Evolutionary conservation across 192 early-diverging fungal genomes (phyloP), one percentile per base, ranked within the genome.

Genomic region (Coemansia aciculifera): DNA sequence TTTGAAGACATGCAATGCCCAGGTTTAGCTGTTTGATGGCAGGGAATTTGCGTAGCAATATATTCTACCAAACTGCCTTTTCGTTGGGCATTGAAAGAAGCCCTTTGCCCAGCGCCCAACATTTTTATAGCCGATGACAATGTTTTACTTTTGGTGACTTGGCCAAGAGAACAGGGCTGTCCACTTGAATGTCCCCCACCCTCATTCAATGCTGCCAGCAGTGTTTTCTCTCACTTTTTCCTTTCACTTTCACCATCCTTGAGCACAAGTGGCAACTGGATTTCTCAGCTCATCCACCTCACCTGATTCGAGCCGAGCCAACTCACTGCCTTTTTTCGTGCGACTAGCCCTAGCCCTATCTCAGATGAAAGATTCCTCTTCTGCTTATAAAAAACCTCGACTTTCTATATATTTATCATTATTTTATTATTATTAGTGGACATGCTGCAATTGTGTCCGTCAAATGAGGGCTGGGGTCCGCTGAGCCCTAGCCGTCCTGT

Each of bases 381-480:
- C 17, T 43, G 11, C 17, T 43, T 43, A 3, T 43, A 44, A 17
- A 19, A n/a, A 21, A 21, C 19, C 21, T 48, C 19, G 2, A 23
- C 19, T 21, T 3, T 6, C 17, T 0, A 49, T 46, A n/a, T 23
- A 48, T 48, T 21, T 19, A 27, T 29, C 27, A 7, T 52, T 13
- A 12, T 40, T 11, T 0, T 39, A 46, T 5, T 48, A 21, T 9
- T 19, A 48, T 8, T 48, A 48, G 44, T 48, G 19, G 21, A 5
- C 24, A 27, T 38, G 34, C 38, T 15, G 29, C 17, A 43, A 27
- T 49, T 63, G 8, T 84, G 81, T 52, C 73, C 70, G 21, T 72
- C 73, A n/a, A 62, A 49, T 23, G 81, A 84, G 32, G 81, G 81
- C 73, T 84, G 77, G 76, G 81, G 81, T n/a, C 81, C 81, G 24